Evolutionary conservation across 805 yeast species (phyloP).

Genomic region (Candida chilensis): DNA sequence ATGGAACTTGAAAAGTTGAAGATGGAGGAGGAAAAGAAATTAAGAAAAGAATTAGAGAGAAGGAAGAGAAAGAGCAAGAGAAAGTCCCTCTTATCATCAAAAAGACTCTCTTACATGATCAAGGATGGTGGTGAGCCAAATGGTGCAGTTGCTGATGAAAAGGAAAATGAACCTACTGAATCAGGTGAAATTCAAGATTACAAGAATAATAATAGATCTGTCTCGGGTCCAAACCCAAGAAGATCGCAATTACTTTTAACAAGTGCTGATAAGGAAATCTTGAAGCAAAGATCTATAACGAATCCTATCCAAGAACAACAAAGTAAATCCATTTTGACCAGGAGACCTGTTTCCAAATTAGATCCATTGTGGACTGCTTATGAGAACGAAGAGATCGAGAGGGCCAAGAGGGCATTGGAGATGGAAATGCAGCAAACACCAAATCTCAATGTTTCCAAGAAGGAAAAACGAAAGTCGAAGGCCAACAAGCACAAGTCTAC

Average conservation of each 20-base stretch:
- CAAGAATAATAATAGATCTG: slow-evolving; percentile 13
- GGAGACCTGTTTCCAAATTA: slow-evolving; percentile 43
- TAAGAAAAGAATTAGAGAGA: slow-evolving; percentile 36
- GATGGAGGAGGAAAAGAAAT: slow-evolving; percentile 44
- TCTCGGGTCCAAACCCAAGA: slow-evolving; percentile 20
- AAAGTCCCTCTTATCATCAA: slow-evolving; percentile 25
- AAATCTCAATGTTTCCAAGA: too few species aligned
- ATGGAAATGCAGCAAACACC: slow-evolving; percentile 3
- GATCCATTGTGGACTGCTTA: slow-evolving; percentile 49
- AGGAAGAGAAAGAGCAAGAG: slow-evolving; percentile 31
- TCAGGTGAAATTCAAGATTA: too few species aligned
- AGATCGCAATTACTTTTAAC: too few species aligned
- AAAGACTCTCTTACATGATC: slow-evolving; percentile 23
- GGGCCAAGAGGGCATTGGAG: slow-evolving; percentile 31
- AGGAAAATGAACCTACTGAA: slow-evolving; percentile 3
- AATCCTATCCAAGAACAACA: too few species aligned
- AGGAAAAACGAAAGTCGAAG: slow-evolving; percentile 21
- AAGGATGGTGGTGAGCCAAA: slow-evolving; percentile 16
- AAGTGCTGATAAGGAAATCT: too few species aligned
- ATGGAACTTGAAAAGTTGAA: slow-evolving; percentile 35
- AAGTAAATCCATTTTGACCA: slow-evolving; percentile 24
- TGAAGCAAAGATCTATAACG: too few species aligned
- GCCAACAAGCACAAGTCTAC: slow-evolving; percentile 8
- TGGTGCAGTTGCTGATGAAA: slow-evolving; percentile 4
- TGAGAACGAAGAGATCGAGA: slow-evolving; percentile 34